Percentiles rank a stretch among this genome's conserved stretches.
Conservation (phyloP, 768 basidiomycete species). For the Boletus rufocinnamomeus region DNA sequence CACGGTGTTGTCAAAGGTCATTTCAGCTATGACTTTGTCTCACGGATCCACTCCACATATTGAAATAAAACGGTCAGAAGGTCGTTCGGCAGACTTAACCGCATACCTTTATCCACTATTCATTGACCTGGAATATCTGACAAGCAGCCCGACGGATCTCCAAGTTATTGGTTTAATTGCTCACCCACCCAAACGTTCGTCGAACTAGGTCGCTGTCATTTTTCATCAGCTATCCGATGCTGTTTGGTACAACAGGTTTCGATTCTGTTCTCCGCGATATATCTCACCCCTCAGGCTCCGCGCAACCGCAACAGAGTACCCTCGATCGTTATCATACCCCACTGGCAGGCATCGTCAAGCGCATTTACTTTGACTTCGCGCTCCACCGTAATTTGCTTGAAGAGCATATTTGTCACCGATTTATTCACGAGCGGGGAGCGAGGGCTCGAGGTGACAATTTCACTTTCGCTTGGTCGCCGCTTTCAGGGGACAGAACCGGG, state of each 20-base stretch:
- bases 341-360: too few relatives aligned
- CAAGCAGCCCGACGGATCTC: neutral
- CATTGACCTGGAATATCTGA: neutral
- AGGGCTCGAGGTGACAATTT: neutral
- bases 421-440: neutral
- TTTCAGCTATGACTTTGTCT: neutral
- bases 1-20: neutral
- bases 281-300: neutral
- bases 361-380: neutral
- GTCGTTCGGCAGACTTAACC: neutral
- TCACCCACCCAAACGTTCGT: neutral
- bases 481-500: neutral
- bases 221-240: neutral
- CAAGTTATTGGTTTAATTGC: too few relatives aligned
- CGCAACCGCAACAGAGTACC: too few relatives aligned
- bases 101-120: neutral
- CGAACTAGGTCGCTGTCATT: neutral
- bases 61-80: neutral
- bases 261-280: neutral
- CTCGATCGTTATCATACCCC: too few relatives aligned
- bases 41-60: neutral
- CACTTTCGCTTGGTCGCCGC: conserved; percentile 3
- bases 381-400: neutral
- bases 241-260: neutral
- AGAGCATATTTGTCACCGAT: neutral